These are phyloP conservation scores for Cinnamomum chago DNA, from an alignment of 164 flowering plant genomes.

Conservation along the genomic window DNA sequence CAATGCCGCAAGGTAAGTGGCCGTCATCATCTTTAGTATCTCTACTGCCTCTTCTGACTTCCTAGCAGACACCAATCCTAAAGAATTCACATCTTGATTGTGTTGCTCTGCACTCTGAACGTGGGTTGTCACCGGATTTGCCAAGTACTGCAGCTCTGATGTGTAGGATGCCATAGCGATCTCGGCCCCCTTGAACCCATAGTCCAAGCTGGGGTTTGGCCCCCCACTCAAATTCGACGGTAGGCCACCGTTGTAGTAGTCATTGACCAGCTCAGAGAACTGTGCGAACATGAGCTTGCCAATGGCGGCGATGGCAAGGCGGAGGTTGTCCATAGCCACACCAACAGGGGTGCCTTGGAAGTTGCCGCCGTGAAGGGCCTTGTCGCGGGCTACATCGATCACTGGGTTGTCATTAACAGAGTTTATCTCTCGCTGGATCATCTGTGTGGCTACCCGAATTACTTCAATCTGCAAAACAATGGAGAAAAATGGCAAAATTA, in stretches of 20 bases:
- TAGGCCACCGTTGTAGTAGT: constrained; percentile 28
- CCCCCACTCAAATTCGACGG: constrained; percentile 31
- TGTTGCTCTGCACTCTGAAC: constrained; percentile 36
- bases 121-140: constrained; percentile 29
- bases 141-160: constrained; percentile 28
- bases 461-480: constrained; percentile 20
- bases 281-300: constrained; percentile 36
- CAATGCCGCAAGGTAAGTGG: constrained; percentile 22
- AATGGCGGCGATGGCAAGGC: constrained; percentile 27
- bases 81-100: constrained; percentile 32
- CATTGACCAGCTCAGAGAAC: constrained; percentile 30
- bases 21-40: constrained; percentile 26
- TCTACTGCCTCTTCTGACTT: constrained; percentile 27
- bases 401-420: constrained; percentile 32
- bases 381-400: constrained; percentile 28
- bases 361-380: constrained; percentile 34
- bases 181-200: constrained; percentile 31
- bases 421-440: constrained; percentile 29
- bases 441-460: constrained; percentile 24
- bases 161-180: constrained; percentile 36
- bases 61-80: constrained; percentile 26
- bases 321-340: constrained; percentile 27
- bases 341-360: constrained; percentile 35
- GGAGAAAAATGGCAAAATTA: neutral
- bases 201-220: constrained; percentile 26